Conservation (phyloP, 2,329 filamentous ascomycete species). For the Aspergillus aculeatinus region DNA sequence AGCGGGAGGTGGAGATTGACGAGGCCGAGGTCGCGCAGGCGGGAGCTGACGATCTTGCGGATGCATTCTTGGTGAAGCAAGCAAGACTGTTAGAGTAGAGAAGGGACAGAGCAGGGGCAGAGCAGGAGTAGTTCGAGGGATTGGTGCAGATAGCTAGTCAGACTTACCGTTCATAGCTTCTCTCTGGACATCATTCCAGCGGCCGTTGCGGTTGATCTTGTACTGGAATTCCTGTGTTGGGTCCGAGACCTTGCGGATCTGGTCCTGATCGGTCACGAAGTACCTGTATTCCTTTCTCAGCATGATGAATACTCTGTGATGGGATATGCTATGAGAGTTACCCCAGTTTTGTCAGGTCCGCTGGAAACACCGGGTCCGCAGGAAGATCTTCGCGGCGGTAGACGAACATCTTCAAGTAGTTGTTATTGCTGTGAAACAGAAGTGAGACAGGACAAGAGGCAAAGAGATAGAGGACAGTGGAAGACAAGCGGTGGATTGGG, state of each 20-base stretch:
- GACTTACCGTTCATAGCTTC: constrained; percentile 69
- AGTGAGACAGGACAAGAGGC: background rate
- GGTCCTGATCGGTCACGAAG: constrained; percentile 72
- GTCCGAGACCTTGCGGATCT: constrained; percentile 68
- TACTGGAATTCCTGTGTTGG: constrained; percentile 72
- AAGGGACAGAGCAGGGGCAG: too few relatives aligned
- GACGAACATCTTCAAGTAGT: constrained; percentile 66
- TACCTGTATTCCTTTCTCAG: constrained; percentile 55
- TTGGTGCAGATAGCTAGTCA: background rate
- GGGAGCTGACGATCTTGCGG: constrained; percentile 58
- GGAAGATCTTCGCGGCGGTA: constrained; percentile 68
- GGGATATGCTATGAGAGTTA: constrained; percentile 40
- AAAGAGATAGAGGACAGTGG: background rate
- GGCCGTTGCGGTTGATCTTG: constrained; percentile 69
- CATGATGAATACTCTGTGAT: background rate
- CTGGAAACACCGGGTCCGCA: constrained; percentile 65
- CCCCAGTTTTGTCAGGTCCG: constrained; percentile 70
- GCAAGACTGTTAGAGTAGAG: background rate
- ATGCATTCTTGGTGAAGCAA: constrained; percentile 48
- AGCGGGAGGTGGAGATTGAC: constrained; percentile 62
- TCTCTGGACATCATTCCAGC: constrained; percentile 73
- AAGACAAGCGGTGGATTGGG: too few relatives aligned
- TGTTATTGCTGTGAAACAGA: background rate
- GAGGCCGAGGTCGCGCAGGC: constrained; percentile 63
- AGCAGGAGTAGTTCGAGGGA: too few relatives aligned